Conservation (phyloP, 257 asterid species). For the Agastache rugosa region DNA sequence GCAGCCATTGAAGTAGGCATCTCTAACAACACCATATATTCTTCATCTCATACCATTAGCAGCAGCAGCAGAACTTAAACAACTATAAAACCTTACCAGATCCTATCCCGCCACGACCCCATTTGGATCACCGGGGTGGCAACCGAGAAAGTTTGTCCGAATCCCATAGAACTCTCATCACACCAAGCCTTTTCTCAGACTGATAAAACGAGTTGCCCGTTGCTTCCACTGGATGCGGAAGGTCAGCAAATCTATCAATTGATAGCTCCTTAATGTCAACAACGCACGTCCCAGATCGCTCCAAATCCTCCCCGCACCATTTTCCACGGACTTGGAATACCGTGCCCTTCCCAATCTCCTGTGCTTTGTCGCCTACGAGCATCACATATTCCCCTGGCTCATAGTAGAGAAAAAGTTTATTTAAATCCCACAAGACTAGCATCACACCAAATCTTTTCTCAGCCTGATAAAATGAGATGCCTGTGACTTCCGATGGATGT, state of each 20-base stretch:
- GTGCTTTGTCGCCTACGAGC: conserved; percentile 60
- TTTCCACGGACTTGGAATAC: conserved; percentile 67
- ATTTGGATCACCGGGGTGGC: conserved; percentile 49
- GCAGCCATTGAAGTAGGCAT: not conserved
- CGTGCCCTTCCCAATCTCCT: conserved; percentile 75
- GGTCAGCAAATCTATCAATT: conserved; percentile 50
- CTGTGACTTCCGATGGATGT: conserved; percentile 65
- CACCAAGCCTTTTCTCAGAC: conserved; percentile 64
- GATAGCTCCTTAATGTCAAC: conserved; percentile 74
- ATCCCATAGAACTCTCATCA: conserved; percentile 80
- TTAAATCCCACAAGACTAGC: conserved; percentile 76
- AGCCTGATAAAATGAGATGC: conserved; percentile 68
- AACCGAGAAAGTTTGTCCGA: conserved; percentile 49
- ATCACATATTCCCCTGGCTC: conserved; percentile 68
- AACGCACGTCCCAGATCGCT: conserved; percentile 60
- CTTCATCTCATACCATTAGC: not conserved
- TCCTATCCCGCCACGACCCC: conserved; percentile 8
- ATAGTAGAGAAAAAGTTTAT: conserved; percentile 46
- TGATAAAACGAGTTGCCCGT: conserved; percentile 72
- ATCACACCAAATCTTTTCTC: conserved; percentile 61
- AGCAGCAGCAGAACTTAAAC: not conserved
- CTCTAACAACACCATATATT: not conserved
- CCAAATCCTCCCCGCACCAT: conserved; percentile 72
- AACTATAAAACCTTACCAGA: conserved; percentile 25
- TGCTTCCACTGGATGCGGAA: conserved; percentile 66